Base-by-base conservation (phyloP, 768 basidiomycete species). In the Lactifluus pinguis region DNA sequence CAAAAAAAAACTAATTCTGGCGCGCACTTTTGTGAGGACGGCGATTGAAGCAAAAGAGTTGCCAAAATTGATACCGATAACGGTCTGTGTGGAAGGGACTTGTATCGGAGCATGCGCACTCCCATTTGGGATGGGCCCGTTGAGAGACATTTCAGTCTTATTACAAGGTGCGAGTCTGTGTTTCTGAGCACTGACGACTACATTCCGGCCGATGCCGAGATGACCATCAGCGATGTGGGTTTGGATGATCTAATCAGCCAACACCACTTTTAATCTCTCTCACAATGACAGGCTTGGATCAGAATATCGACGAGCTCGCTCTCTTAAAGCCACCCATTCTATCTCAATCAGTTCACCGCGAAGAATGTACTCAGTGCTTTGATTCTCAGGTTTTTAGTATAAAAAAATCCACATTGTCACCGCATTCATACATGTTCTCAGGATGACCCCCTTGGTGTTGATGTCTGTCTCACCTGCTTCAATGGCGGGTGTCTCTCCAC, bases 341-440 rank as follows among this genome's bases (percentile, higher is more conserved):
- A 0, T 84, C 82, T 4, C 86, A 92, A 63, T 80, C 81, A 0
- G 89, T 93, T 0, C 86, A 94, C 66, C 76, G 94, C 8, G 92
- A 97, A 73, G 95, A 98, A 72, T 99, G 95, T 69, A 97, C 95
- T 0, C 93, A 95, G 61, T 99, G 95, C 69, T 99, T 98, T 70
- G 95, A 98, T 72, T 84, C 83, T 68, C 95, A 98, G 83, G 92
- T 87, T 21, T 69, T 32, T 5, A 21, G 34, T 17, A 15, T 10
- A 47, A 10, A 49, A 49, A 3, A 10, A 54, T 14, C 25, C 25
- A 25, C 25, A 10, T 17, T 34, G 17, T 19, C 13, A 13, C 32
- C 21, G 50, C 10, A 11, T 17, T 34, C 34, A n/a, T 29, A 32
- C 41, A 45, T 49, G 21, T 47, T 60, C 44, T 49, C 67, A 94